Evolutionary conservation across 805 yeast species (phyloP).

Genomic region (Candida chilensis): DNA sequence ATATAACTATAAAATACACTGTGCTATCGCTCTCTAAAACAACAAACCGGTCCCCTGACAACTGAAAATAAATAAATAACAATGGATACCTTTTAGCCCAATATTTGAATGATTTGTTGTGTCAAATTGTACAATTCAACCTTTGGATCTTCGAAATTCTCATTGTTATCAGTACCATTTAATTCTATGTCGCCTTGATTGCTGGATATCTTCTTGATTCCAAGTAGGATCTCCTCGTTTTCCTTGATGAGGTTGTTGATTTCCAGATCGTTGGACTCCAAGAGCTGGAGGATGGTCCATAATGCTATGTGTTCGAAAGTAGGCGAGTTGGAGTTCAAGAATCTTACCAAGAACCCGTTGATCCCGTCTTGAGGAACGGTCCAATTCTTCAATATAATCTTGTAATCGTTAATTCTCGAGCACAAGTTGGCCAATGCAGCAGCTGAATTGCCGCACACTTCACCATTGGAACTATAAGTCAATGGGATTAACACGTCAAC

Average conservation of each 20-base stretch:
- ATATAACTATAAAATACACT: too few species aligned
- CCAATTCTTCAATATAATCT: conserved; percentile 75
- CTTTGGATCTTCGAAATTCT: conserved; percentile 51
- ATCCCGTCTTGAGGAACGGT: conserved; percentile 76
- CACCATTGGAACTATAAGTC: conserved; percentile 80
- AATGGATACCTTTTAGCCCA: too few species aligned
- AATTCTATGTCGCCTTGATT: conserved; percentile 11
- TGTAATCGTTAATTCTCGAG: conserved; percentile 80
- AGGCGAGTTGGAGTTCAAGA: conserved; percentile 75
- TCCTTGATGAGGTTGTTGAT: conserved; percentile 46
- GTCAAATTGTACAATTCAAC: conserved; percentile 57
- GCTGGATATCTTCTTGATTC: conserved; percentile 31
- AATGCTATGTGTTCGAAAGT: conserved; percentile 97
- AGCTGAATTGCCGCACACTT: conserved; percentile 96
- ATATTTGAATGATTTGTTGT: conserved; percentile 53
- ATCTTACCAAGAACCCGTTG: conserved; percentile 71
- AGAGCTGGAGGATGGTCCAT: conserved; percentile 90
- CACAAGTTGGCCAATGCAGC: conserved; percentile 96
- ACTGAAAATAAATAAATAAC: too few species aligned
- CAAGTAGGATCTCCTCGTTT: conserved; percentile 42
- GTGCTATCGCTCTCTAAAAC: too few species aligned
- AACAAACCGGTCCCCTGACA: too few species aligned
- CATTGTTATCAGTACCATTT: conserved; percentile 17
- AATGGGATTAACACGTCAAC: conserved; percentile 86
- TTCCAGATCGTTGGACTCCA: conserved; percentile 75